Evolutionary conservation across 371 early-diverging fungal species (phyloP).

Genomic region (Mycotypha africana): DNA sequence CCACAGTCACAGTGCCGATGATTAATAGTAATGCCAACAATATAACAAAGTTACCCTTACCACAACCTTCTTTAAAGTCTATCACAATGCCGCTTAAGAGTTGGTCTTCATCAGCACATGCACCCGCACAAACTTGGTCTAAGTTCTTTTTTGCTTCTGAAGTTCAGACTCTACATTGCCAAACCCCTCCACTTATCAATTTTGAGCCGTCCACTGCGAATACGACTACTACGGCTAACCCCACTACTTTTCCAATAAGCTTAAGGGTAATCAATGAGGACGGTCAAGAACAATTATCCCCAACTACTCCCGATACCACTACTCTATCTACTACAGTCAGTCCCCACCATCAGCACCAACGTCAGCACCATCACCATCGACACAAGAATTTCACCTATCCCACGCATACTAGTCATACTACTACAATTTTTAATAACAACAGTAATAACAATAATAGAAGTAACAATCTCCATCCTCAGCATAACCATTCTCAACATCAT

Average conservation of each 20-base stretch:
- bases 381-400: too few relatives aligned
- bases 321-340: too few relatives aligned
- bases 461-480: too few relatives aligned
- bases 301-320: too few relatives aligned
- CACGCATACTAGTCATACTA: too few relatives aligned
- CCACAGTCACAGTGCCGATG: too few relatives aligned
- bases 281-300: not conserved
- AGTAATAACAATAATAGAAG: too few relatives aligned
- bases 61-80: slow-evolving; percentile 10
- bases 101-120: slow-evolving; percentile 1
- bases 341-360: not conserved
- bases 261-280: slow-evolving; percentile 10
- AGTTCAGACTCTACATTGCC: slow-evolving; percentile 19
- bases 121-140: slow-evolving; percentile 1
- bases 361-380: not conserved
- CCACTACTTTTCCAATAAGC: slow-evolving; percentile 1
- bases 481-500: not conserved
- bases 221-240: too few relatives aligned
- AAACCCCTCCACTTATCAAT: slow-evolving; percentile 4
- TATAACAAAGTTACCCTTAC: slow-evolving; percentile 10
- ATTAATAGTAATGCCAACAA: too few relatives aligned
- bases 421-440: too few relatives aligned
- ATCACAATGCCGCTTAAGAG: not conserved
- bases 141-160: slow-evolving; percentile 16
- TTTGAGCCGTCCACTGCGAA: slow-evolving; percentile 3